phyloP scores from a whole-genome alignment of 2,329 filamentous ascomycete species.

The Juglanconis oblonga region DNA sequence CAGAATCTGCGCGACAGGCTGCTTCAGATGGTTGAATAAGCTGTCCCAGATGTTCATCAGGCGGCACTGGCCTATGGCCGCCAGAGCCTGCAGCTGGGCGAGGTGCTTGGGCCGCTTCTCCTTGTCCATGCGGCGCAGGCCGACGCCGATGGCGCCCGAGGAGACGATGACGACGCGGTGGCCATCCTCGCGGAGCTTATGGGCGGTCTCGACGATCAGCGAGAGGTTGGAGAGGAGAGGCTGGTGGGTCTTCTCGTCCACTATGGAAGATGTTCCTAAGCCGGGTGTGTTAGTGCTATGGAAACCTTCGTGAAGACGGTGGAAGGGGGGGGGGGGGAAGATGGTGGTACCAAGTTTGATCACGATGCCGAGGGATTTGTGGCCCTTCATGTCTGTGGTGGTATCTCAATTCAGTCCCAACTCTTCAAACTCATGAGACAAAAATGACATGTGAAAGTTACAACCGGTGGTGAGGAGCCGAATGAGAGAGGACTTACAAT shows the following conservation, averaged over 20 bases:
- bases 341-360: slow-evolving; percentile 75
- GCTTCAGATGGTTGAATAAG: slow-evolving; percentile 79
- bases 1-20: slow-evolving; percentile 92
- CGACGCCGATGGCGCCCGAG: slow-evolving; percentile 94
- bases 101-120: slow-evolving; percentile 86
- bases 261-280: slow-evolving; percentile 95
- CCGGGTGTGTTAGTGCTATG: neutral
- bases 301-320: neutral
- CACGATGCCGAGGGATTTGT: slow-evolving; percentile 70
- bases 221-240: slow-evolving; percentile 87
- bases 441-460: slow-evolving; percentile 7
- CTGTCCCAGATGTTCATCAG: slow-evolving; percentile 96
- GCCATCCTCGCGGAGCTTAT: slow-evolving; percentile 82
- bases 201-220: slow-evolving; percentile 90
- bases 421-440: neutral
- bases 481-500: slow-evolving; percentile 8
- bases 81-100: slow-evolving; percentile 83
- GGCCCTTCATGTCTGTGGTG: slow-evolving; percentile 59
- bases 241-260: slow-evolving; percentile 92
- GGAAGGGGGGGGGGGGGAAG: neutral
- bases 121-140: slow-evolving; percentile 84
- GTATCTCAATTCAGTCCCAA: slow-evolving; percentile 16
- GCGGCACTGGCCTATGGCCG: slow-evolving; percentile 92
- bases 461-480: neutral
- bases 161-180: slow-evolving; percentile 95